phyloP scores from a whole-genome alignment of 805 yeast species.

The Candida jianshihensis region DNA sequence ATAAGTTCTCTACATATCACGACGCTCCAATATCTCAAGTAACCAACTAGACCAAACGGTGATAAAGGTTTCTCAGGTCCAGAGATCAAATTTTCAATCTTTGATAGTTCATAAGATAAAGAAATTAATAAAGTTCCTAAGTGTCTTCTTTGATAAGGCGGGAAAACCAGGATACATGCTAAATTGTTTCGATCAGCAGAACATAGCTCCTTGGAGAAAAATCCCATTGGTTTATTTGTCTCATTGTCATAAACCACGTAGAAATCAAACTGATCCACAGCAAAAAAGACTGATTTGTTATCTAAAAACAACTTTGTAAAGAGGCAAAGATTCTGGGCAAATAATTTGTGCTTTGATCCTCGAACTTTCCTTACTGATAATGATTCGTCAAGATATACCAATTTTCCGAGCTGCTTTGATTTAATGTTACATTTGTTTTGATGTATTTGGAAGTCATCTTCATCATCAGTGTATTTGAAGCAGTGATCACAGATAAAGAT shows the following conservation, averaged over 20 bases:
- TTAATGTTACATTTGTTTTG: constrained; percentile 36
- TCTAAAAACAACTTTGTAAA: constrained; percentile 86
- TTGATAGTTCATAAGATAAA: constrained; percentile 73
- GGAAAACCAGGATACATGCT: constrained; percentile 87
- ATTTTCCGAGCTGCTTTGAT: constrained; percentile 49
- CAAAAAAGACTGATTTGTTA: constrained; percentile 81
- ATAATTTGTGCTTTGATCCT: constrained; percentile 57
- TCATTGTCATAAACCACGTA: constrained; percentile 58
- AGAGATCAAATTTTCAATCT: constrained; percentile 54
- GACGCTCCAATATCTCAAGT: constrained; percentile 69
- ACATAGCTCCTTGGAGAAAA: constrained; percentile 79
- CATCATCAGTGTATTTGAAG: constrained; percentile 65
- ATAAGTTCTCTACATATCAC: constrained; percentile 37
- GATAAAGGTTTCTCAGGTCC: constrained; percentile 94
- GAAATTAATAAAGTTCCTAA: constrained; percentile 78
- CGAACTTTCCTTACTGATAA: constrained; percentile 57
- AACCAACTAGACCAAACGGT: constrained; percentile 69
- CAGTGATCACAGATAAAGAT: constrained; percentile 76
- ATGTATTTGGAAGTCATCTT: constrained; percentile 44
- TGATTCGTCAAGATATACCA: constrained; percentile 56
- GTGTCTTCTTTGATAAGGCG: constrained; percentile 79
- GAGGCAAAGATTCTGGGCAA: constrained; percentile 75
- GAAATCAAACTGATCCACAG: constrained; percentile 73
- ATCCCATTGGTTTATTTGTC: constrained; percentile 67
- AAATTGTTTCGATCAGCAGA: constrained; percentile 76